Evolutionary conservation across 208 protist species (phyloP), one percentile per base, ranked within the genome.

Genomic region (Wallacemonas sp.): DNA sequence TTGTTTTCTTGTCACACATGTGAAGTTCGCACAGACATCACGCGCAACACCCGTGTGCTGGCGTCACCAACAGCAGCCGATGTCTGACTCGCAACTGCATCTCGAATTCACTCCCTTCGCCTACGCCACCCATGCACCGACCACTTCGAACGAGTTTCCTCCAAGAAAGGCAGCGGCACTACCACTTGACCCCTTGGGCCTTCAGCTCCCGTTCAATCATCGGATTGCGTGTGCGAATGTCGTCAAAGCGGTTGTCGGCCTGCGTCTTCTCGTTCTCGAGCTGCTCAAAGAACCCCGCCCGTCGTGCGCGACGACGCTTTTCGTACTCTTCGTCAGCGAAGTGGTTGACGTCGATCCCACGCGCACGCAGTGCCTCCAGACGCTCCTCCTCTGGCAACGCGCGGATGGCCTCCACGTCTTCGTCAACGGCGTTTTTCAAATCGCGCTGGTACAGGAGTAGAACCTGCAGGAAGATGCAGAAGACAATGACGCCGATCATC

Each of bases 381-480:
- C 79, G 74, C 42, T 81, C 73, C 44, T 83, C 81, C 36, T 79
- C 72, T 0, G 71, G 63, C 70, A 81, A 66, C 10, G 59, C 57
- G 19, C 48, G 59, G 37, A 76, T 66, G 52, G 54, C 24, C 13
- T 75, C 29, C 19, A 76, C 44, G 22, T 78, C 71, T 13, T 81
- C 66, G 6, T 79, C 73, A 41, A 77, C 69, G 13, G 66, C 61
- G 50, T 82, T 63, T 38, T 71, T 59, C 26, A 50, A 27, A 36
- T 81, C 65, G 39, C 85, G 85, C 68, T 83, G 67, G 50, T 76
- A 73, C 32, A 89, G 55, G 19, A 91, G 68, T 21, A 91, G 66
- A 4, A 88, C 36, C 71, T 95, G 89, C 55, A 95, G 52, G 10
- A 79, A 24, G 29, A 92, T 63, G 44, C 71, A 79, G 39, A 91